Evolutionary conservation across 1,139 yeast genomes (phyloP).

Genomic region (Hyphopichia wangnamkhiaoensis): DNA sequence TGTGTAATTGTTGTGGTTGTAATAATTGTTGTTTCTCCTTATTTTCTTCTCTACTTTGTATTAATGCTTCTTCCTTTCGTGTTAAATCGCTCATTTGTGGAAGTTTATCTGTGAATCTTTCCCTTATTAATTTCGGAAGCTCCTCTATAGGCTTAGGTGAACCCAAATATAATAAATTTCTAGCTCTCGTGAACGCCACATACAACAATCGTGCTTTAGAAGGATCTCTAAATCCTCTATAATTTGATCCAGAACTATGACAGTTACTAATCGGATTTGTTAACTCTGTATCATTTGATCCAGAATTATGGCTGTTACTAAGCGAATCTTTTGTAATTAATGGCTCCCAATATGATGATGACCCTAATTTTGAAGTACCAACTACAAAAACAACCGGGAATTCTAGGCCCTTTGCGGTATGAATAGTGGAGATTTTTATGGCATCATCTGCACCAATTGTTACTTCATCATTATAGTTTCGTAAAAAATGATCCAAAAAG

Average conservation of each 20-base stretch:
- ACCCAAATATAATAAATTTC: conserved; percentile 46
- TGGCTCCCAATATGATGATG: conserved; percentile 20
- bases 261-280: conserved; percentile 5
- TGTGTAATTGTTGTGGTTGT: no score
- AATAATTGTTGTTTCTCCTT: no score
- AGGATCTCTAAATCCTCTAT: conserved; percentile 8
- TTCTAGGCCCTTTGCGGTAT: conserved; percentile 72
- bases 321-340: conserved; percentile 5
- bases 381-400: conserved; percentile 66
- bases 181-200: conserved; percentile 69
- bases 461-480: conserved; percentile 48
- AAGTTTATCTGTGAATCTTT: conserved; percentile 13
- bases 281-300: background rate
- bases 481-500: conserved; percentile 41
- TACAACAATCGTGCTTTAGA: conserved; percentile 46
- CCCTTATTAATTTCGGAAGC: conserved; percentile 8
- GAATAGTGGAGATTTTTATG: conserved; percentile 62
- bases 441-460: conserved; percentile 25
- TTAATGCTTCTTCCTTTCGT: no score
- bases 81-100: conserved; percentile 11
- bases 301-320: no score
- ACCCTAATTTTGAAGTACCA: conserved; percentile 25
- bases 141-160: conserved; percentile 10
- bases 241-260: conserved; percentile 5
- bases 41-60: no score